Percentiles rank a stretch among this genome's conserved stretches.
Evolutionary conservation across 345 rosid species (phyloP).

Genomic region (Lenwebbia sp.): DNA sequence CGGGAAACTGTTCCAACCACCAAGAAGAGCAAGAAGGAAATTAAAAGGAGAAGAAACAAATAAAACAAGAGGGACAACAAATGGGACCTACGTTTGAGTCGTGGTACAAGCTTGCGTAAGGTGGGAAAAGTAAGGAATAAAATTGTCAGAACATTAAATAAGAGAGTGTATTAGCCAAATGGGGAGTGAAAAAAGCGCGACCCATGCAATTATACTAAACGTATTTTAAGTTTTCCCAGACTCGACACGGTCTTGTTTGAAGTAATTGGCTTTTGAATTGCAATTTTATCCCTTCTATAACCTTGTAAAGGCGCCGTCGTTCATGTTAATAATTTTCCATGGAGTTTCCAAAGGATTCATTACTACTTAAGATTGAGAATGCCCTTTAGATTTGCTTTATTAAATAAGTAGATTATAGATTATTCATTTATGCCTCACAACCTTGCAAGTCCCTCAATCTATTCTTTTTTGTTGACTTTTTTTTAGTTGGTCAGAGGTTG

Average conservation of each 20-base stretch:
- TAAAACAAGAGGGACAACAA: too few relatives aligned
- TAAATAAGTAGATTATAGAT: neutral
- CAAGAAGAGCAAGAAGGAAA: too few relatives aligned
- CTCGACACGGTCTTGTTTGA: neutral
- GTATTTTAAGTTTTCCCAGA: neutral
- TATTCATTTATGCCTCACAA: neutral
- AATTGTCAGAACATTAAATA: too few relatives aligned
- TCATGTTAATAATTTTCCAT: neutral
- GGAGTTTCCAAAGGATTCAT: neutral
- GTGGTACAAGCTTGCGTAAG: too few relatives aligned
- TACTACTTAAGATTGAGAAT: fast-evolving
- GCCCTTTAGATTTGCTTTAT: neutral
- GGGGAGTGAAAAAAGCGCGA: too few relatives aligned
- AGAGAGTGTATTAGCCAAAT: too few relatives aligned
- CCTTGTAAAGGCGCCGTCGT: neutral
- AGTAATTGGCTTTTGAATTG: neutral
- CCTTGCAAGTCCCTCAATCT: neutral
- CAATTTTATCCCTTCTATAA: neutral
- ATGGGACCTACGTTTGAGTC: too few relatives aligned
- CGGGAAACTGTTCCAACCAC: too few relatives aligned
- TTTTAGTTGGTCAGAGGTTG: too few relatives aligned
- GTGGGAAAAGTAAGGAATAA: too few relatives aligned
- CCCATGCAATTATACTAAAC: too few relatives aligned
- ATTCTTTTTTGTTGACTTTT: neutral
- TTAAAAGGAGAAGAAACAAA: too few relatives aligned